A percentile compares a stretch with the other conserved stretches of the same genome.
Conservation (phyloP, 2,329 filamentous ascomycete genomes). For the Metarhizium humberi region DNA sequence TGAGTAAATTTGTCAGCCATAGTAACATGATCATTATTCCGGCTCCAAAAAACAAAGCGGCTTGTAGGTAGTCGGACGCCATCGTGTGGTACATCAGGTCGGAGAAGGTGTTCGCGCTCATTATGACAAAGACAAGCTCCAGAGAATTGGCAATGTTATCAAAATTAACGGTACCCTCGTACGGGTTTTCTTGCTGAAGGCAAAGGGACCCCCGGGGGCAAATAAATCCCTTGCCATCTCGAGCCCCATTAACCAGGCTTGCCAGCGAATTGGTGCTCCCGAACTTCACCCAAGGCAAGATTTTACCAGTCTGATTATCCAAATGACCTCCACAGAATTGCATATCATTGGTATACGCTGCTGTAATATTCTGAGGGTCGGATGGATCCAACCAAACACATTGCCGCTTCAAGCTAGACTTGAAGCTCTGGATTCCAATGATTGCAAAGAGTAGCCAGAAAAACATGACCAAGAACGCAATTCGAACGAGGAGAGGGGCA, state of each 20-base stretch:
- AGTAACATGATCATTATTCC: conserved; percentile 86
- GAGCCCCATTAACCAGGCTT: conserved; percentile 41
- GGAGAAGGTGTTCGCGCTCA: conserved; percentile 96
- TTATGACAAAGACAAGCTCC: conserved; percentile 93
- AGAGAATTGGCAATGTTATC: conserved; percentile 90
- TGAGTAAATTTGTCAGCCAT: conserved; percentile 89
- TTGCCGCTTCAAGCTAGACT: conserved; percentile 66
- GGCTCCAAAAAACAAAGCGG: conserved; percentile 67
- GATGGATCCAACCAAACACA: conserved; percentile 68
- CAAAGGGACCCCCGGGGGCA: conserved; percentile 81
- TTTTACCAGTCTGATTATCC: conserved; percentile 44
- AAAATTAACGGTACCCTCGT: conserved; percentile 80
- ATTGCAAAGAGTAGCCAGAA: conserved; percentile 98
- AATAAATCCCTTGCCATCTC: conserved; percentile 69
- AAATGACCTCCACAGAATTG: conserved; percentile 85
- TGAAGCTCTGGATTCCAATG: conserved; percentile 93
- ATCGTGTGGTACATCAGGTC: conserved; percentile 92
- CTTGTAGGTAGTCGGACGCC: conserved; percentile 80
- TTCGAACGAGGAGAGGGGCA: conserved; percentile 80
- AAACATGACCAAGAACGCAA: conserved; percentile 89
- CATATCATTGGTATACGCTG: conserved; percentile 52
- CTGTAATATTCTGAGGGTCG: conserved; percentile 42
- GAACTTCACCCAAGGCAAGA: conserved; percentile 58
- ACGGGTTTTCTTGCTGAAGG: conserved; percentile 69
- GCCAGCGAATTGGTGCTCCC: conserved; percentile 24